Evolutionary conservation across 1,284 basidiomycete genomes (phyloP).

Genomic region (Wolfiporia cocos): DNA sequence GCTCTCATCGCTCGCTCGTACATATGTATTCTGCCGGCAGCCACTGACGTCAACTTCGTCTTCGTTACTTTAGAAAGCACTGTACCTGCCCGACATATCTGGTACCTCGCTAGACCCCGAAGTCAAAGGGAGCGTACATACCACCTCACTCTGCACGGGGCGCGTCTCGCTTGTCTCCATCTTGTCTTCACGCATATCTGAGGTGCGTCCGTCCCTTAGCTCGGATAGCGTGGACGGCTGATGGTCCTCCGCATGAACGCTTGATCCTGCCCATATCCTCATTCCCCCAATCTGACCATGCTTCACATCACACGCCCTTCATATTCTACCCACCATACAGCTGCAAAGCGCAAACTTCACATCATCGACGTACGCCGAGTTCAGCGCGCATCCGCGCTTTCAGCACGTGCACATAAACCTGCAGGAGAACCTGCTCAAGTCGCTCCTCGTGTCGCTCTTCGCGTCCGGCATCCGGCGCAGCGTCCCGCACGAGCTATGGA

Average conservation of each 20-base stretch:
- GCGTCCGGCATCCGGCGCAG: slow-evolving; percentile 63
- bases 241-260: background rate
- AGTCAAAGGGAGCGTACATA: slow-evolving; percentile 52
- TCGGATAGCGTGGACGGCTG: too few species aligned
- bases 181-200: slow-evolving; percentile 80
- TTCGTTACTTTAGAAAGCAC: slow-evolving; percentile 85
- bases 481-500: slow-evolving; percentile 62
- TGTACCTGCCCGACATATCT: slow-evolving; percentile 87
- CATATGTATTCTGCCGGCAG: too few species aligned
- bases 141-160: slow-evolving; percentile 71
- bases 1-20: background rate
- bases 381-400: slow-evolving; percentile 61
- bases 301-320: background rate
- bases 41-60: too few species aligned
- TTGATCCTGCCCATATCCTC: background rate
- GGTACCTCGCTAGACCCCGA: slow-evolving; percentile 63
- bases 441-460: slow-evolving; percentile 83
- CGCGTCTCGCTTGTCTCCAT: slow-evolving; percentile 80
- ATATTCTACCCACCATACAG: slow-evolving; percentile 30
- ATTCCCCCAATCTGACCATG: background rate
- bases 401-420: slow-evolving; percentile 86
- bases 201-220: too few species aligned
- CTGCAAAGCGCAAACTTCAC: slow-evolving; percentile 80
- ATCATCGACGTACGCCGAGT: slow-evolving; percentile 55
- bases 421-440: slow-evolving; percentile 90